A percentile compares a stretch with the other conserved stretches of the same genome.
phyloP scores from a whole-genome alignment of 352 stramenopile species.

The Globisporangium okanoganense region DNA sequence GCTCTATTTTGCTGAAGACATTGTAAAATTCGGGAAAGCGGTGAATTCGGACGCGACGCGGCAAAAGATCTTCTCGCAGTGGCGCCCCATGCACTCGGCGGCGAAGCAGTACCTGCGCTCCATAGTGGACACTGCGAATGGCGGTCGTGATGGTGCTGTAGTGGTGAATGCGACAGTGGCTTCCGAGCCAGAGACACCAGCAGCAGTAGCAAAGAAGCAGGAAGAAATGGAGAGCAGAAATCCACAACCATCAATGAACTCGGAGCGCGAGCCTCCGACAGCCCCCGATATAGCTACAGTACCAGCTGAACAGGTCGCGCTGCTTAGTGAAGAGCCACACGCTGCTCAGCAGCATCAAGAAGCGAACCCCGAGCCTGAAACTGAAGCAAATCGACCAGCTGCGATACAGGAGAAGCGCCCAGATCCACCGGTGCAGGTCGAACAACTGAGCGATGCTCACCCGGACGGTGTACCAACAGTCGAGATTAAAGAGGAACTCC shows the following conservation, averaged over 20 bases:
- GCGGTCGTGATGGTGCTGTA: not conserved
- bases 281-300: not conserved
- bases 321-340: not conserved
- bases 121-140: conserved; percentile 4
- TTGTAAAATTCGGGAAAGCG: conserved; percentile 13
- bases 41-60: conserved; percentile 15
- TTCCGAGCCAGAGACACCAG: not conserved
- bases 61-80: conserved; percentile 15
- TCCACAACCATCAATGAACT: conserved; percentile 2
- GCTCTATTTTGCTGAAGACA: conserved; percentile 17
- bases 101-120: conserved; percentile 15
- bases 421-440: too few species aligned
- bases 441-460: not conserved
- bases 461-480: not conserved
- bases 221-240: not conserved
- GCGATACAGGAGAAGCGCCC: not conserved
- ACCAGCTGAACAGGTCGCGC: not conserved
- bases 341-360: not conserved
- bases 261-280: not conserved
- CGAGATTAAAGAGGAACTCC: not conserved
- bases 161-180: not conserved
- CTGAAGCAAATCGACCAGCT: not conserved
- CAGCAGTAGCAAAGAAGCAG: not conserved
- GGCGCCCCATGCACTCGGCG: conserved; percentile 17
- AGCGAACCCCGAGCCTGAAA: not conserved